These are phyloP conservation scores for Parastagonospora nodorum DNA, from an alignment of 2,329 filamentous ascomycete genomes.

Conservation along the genomic window DNA sequence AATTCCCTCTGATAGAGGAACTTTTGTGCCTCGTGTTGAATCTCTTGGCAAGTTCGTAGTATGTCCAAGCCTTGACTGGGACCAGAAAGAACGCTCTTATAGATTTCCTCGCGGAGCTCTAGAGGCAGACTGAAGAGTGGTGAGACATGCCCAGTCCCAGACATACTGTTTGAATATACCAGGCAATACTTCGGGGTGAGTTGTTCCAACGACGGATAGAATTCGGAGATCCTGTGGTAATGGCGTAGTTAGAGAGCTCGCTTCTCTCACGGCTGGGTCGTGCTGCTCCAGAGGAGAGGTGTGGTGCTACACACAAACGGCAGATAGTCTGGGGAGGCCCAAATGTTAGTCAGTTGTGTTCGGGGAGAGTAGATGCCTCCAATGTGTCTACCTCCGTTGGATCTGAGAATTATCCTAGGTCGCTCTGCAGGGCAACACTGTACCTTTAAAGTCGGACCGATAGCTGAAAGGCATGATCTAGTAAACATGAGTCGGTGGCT, in stretches of 20 bases:
- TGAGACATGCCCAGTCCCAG: background rate
- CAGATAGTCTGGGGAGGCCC: too few species aligned
- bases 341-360: too few species aligned
- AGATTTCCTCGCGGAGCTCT: slow-evolving; percentile 39
- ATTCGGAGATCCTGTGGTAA: background rate
- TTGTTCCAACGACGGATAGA: background rate
- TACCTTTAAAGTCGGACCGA: background rate
- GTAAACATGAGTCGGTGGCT: too few species aligned
- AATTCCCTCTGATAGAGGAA: slow-evolving; percentile 38
- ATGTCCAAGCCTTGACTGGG: slow-evolving; percentile 23
- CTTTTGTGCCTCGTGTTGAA: slow-evolving; percentile 32
- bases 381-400: background rate
- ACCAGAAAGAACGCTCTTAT: slow-evolving; percentile 28
- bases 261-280: too few species aligned
- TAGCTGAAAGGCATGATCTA: too few species aligned
- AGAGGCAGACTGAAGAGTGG: slow-evolving; percentile 23
- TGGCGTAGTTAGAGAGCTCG: too few species aligned
- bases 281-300: too few species aligned
- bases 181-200: background rate
- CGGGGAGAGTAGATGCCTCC: too few species aligned
- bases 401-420: background rate
- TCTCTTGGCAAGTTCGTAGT: slow-evolving; percentile 31
- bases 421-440: background rate
- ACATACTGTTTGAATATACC: background rate
- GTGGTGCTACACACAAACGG: too few species aligned